phyloP scores from a whole-genome alignment of 2,329 filamentous ascomycete species.

The Juglanconis sp. region DNA sequence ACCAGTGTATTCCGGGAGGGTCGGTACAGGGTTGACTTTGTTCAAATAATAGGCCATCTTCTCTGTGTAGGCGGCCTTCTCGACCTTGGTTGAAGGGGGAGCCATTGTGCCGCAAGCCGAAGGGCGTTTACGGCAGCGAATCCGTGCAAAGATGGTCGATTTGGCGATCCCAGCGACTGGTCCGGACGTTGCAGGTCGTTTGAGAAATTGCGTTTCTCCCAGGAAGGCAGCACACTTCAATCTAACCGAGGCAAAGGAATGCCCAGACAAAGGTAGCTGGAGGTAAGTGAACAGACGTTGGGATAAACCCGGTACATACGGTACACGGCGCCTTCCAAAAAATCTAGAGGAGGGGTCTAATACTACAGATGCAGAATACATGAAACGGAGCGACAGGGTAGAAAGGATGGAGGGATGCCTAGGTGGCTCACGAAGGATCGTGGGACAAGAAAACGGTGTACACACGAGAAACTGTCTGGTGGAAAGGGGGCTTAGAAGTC shows the following conservation, averaged over 20 bases:
- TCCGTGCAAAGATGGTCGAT: background rate
- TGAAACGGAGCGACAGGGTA: background rate
- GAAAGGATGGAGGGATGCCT: background rate
- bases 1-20: slow-evolving; percentile 72
- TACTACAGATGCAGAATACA: background rate
- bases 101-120: slow-evolving; percentile 1
- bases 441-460: too few relatives aligned
- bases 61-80: slow-evolving; percentile 17
- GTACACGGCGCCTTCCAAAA: background rate
- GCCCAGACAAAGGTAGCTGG: too few relatives aligned
- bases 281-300: too few relatives aligned
- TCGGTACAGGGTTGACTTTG: slow-evolving; percentile 63
- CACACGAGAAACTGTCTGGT: background rate
- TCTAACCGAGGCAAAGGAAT: background rate
- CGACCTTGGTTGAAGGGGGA: slow-evolving; percentile 6
- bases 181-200: background rate
- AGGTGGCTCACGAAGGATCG: too few relatives aligned
- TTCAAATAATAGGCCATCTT: slow-evolving; percentile 48
- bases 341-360: background rate
- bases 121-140: background rate
- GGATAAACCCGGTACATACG: too few relatives aligned
- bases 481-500: background rate
- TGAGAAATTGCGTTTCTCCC: too few relatives aligned
- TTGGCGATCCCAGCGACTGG: background rate
- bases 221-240: background rate